Conservation (phyloP, 192 early-diverging fungal genomes). For the Umbelopsis ramanniana region DNA sequence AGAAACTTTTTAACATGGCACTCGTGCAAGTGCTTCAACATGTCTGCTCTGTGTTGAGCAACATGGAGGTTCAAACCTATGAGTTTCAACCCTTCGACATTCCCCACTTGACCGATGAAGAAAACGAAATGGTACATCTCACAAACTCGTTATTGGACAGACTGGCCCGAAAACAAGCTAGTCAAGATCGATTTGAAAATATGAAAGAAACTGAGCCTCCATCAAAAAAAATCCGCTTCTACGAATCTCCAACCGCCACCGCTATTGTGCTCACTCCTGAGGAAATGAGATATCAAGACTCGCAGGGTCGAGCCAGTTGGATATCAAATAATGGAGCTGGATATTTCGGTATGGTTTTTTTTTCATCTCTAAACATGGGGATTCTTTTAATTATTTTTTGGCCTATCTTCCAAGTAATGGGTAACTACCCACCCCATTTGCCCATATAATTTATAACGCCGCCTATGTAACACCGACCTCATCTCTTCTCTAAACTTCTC, state of each 20-base stretch:
- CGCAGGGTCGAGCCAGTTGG: not conserved
- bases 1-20: not conserved
- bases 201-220: not conserved
- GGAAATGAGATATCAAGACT: not conserved
- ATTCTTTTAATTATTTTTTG: too few relatives aligned
- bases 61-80: slow-evolving; percentile 12
- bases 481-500: not conserved
- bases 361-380: too few relatives aligned
- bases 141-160: not conserved
- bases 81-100: not conserved
- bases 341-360: slow-evolving; percentile 11
- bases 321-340: slow-evolving; percentile 12
- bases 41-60: slow-evolving; percentile 7
- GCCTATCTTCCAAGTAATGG: too few relatives aligned
- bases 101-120: not conserved
- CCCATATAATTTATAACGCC: not conserved
- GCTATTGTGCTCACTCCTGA: not conserved
- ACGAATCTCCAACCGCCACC: not conserved
- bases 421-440: too few relatives aligned
- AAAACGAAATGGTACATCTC: not conserved
- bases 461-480: not conserved
- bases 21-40: slow-evolving; percentile 20
- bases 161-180: not conserved
- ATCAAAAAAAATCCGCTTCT: not conserved
- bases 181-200: not conserved